phyloP scores from a whole-genome alignment of 768 basidiomycete genomes.

The Kwoniella mangroviensis region DNA sequence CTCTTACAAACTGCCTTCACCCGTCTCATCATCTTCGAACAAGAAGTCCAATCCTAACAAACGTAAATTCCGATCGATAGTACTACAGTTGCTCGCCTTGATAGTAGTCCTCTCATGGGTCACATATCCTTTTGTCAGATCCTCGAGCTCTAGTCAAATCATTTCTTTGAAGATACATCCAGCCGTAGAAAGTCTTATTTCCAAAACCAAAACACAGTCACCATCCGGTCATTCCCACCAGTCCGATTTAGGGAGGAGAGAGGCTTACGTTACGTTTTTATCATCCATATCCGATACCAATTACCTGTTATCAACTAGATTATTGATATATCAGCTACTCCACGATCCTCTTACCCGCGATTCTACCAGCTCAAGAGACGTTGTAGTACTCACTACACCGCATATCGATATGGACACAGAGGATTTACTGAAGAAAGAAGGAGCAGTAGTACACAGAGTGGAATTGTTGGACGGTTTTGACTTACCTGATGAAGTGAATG shows the following conservation, averaged over 20 bases:
- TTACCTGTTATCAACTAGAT: constrained; percentile 25
- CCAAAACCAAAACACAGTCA: background rate
- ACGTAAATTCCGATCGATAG: background rate
- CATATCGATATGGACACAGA: constrained; percentile 13
- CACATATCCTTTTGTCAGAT: background rate
- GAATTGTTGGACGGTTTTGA: constrained; percentile 29
- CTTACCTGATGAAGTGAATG: constrained; percentile 11
- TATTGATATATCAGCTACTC: constrained; percentile 31
- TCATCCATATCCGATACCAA: constrained; percentile 17
- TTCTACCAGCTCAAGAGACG: constrained; percentile 4
- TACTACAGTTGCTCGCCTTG: background rate
- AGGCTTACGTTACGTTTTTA: constrained; percentile 40
- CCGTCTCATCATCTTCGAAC: background rate
- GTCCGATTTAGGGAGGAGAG: background rate
- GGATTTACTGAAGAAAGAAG: constrained; percentile 24
- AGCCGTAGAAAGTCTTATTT: background rate
- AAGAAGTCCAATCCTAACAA: background rate
- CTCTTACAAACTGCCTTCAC: background rate
- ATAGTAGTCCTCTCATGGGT: background rate
- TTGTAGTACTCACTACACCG: constrained; percentile 33
- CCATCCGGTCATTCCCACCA: too few relatives aligned
- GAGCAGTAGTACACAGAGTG: constrained; percentile 21
- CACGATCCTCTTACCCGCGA: constrained; percentile 33
- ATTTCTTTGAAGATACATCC: constrained; percentile 2
- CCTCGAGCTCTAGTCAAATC: background rate